phyloP scores from a whole-genome alignment of 176 grass and related monocot genomes.

The Phragmites australis region DNA sequence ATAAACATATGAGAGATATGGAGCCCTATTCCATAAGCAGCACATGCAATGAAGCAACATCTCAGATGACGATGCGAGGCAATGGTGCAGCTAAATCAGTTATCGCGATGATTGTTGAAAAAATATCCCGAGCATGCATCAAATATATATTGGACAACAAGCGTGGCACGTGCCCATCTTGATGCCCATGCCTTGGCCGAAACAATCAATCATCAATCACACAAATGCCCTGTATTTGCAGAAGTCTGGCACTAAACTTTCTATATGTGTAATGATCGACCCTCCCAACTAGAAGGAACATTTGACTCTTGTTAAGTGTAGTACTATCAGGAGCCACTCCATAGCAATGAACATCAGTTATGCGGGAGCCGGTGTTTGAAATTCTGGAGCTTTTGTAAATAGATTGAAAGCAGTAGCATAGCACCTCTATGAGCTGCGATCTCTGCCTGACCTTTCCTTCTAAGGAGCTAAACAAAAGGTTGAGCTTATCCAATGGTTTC shows the following conservation, averaged over 20 bases:
- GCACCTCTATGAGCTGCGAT: neutral
- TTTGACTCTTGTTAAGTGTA: neutral
- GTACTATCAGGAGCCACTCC: neutral
- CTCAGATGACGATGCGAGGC: neutral
- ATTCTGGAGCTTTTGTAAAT: neutral
- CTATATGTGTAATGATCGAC: neutral
- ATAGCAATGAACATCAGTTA: neutral
- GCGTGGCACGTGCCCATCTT: neutral
- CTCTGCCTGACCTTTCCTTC: neutral
- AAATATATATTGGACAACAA: slow-evolving; percentile 4
- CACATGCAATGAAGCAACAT: slow-evolving; percentile 3
- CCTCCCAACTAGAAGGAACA: neutral
- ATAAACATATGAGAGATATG: neutral
- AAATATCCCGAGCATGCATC: slow-evolving; percentile 11
- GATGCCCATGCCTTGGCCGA: neutral
- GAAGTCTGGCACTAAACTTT: neutral
- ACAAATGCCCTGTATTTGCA: neutral
- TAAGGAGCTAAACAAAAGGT: neutral
- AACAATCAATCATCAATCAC: neutral
- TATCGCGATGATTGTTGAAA: neutral
- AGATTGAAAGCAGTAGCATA: neutral
- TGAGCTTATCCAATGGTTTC: neutral
- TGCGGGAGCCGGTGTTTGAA: neutral
- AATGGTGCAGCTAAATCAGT: neutral
- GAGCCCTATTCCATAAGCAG: neutral